Evolutionary conservation across 2,329 filamentous ascomycete species (phyloP).

Genomic region (Trichoderma sp.): DNA sequence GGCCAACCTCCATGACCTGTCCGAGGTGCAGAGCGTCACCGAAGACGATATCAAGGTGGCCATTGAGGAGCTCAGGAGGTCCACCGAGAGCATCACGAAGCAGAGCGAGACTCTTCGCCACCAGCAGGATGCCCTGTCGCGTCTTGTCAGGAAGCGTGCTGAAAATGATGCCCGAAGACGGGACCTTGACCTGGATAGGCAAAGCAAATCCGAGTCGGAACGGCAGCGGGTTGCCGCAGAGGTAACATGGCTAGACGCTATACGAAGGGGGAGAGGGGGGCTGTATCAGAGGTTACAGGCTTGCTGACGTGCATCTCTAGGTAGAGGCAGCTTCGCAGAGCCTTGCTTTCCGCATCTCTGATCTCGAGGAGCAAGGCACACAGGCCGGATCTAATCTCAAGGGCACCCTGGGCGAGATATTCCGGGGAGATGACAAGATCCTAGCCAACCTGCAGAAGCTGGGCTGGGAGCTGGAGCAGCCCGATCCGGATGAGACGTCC

Average conservation of each 20-base stretch:
- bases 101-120: constrained; percentile 60
- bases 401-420: constrained; percentile 46
- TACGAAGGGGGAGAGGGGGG: not conserved
- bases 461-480: constrained; percentile 56
- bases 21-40: constrained; percentile 48
- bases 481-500: constrained; percentile 50
- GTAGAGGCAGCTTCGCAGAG: constrained; percentile 48
- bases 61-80: constrained; percentile 61
- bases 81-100: constrained; percentile 61
- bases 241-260: constrained; percentile 33
- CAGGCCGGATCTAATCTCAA: constrained; percentile 44
- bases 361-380: constrained; percentile 51
- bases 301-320: constrained; percentile 29
- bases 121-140: constrained; percentile 59
- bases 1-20: constrained; percentile 44
- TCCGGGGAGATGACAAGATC: constrained; percentile 63
- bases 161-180: constrained; percentile 31
- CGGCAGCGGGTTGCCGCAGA: constrained; percentile 41
- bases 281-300: not conserved
- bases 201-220: constrained; percentile 35
- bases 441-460: constrained; percentile 65
- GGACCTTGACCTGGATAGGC: constrained; percentile 30
- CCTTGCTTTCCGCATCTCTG: constrained; percentile 45
- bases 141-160: constrained; percentile 44
- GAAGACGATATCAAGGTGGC: constrained; percentile 61